Percentiles rank a stretch among this genome's conserved stretches.
Evolutionary conservation across 179 eudicot species (phyloP).

Genomic region (Silene noctiflora): DNA sequence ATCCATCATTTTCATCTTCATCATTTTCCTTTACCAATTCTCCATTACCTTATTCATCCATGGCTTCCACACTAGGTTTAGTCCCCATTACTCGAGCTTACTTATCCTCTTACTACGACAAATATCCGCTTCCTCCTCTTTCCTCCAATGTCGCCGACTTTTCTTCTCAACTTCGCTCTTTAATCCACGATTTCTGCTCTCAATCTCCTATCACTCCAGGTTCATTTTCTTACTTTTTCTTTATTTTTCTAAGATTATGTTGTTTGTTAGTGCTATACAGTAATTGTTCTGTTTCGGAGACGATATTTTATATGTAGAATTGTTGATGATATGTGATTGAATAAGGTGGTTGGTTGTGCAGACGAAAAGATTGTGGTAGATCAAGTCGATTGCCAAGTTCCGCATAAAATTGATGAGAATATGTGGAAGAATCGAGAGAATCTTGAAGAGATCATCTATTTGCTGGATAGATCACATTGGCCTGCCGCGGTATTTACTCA

Average conservation of each 20-base stretch:
- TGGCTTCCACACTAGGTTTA: conserved; percentile 78
- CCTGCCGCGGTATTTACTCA: conserved; percentile 51
- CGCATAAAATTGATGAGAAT: conserved; percentile 92
- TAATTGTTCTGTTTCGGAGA: background rate
- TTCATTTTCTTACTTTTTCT: conserved; percentile 4
- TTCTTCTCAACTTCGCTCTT: conserved; percentile 46
- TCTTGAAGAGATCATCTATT: conserved; percentile 71
- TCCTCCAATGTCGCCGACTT: conserved; percentile 58
- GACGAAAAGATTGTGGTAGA: conserved; percentile 52
- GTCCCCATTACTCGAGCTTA: conserved; percentile 88
- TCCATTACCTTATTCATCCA: conserved; percentile 9
- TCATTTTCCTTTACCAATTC: background rate
- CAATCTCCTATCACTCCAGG: conserved; percentile 53
- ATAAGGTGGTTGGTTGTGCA: conserved; percentile 27
- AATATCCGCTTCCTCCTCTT: conserved; percentile 60
- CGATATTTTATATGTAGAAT: background rate
- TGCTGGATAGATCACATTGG: conserved; percentile 69
- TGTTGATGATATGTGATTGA: background rate
- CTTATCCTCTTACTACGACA: conserved; percentile 75
- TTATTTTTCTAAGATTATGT: background rate
- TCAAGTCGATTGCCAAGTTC: conserved; percentile 65
- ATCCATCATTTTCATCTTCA: background rate
- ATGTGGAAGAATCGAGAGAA: conserved; percentile 98
- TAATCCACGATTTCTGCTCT: conserved; percentile 40
- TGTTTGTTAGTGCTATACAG: background rate